These are phyloP conservation scores for Candida berthetii DNA, from an alignment of 805 yeast species.

Conservation along the genomic window DNA sequence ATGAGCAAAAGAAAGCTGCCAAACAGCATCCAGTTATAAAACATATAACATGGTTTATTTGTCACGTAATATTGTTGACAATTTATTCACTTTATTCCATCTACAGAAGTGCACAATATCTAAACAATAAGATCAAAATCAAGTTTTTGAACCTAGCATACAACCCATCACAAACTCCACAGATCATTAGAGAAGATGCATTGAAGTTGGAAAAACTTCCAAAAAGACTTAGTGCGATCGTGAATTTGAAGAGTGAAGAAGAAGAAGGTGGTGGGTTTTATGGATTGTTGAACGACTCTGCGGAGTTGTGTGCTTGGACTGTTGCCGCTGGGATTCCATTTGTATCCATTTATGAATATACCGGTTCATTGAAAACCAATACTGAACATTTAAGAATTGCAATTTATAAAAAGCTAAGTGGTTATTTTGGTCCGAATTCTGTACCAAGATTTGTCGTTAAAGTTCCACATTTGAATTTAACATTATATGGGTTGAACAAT, in stretches of 20 bases:
- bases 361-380: constrained; percentile 56
- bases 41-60: constrained; percentile 5
- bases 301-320: constrained; percentile 83
- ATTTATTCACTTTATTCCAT: constrained; percentile 53
- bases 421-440: constrained; percentile 67
- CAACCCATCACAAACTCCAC: constrained; percentile 73
- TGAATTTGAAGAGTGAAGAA: constrained; percentile 65
- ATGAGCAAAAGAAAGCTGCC: no score
- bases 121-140: constrained; percentile 46
- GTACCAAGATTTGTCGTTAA: constrained; percentile 57
- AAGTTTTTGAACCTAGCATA: constrained; percentile 57
- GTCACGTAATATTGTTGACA: constrained; percentile 30
- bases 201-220: constrained; percentile 72
- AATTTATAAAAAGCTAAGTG: constrained; percentile 50
- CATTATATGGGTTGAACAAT: constrained; percentile 32
- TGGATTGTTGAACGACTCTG: constrained; percentile 69
- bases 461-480: constrained; percentile 61
- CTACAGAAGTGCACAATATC: constrained; percentile 44
- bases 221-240: constrained; percentile 64
- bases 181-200: constrained; percentile 80
- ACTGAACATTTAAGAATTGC: constrained; percentile 51
- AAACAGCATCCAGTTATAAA: not conserved
- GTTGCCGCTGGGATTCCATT: constrained; percentile 78
- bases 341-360: constrained; percentile 72
- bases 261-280: constrained; percentile 88